These are phyloP conservation scores for Lentinula novae-zelandiae DNA, from an alignment of 1,284 basidiomycete species.

Conservation along the genomic window DNA sequence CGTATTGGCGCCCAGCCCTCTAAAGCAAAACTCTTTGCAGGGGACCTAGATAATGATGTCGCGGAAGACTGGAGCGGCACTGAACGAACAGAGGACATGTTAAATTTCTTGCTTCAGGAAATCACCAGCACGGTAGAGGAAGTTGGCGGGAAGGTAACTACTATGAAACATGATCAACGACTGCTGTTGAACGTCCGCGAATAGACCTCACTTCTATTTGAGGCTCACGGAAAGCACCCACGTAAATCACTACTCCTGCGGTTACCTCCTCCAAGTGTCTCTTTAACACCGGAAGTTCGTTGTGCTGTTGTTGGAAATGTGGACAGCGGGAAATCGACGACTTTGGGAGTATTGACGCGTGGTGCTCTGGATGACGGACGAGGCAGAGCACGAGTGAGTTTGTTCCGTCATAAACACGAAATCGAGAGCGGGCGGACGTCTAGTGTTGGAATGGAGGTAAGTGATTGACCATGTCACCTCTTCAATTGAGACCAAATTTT, in stretches of 20 bases:
- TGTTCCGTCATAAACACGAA: constrained; percentile 98
- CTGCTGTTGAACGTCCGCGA: not conserved
- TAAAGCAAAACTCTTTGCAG: constrained; percentile 47
- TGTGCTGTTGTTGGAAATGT: constrained; percentile 95
- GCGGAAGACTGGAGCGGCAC: constrained; percentile 52
- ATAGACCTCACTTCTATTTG: constrained; percentile 56
- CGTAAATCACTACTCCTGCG: constrained; percentile 60
- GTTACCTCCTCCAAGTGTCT: constrained; percentile 68
- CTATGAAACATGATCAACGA: not conserved
- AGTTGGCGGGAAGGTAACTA: constrained; percentile 66
- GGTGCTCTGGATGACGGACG: constrained; percentile 93
- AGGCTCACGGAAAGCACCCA: constrained; percentile 40
- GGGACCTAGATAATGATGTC: constrained; percentile 40
- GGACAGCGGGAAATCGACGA: constrained; percentile 93
- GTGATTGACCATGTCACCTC: constrained; percentile 9
- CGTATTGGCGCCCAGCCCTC: constrained; percentile 65
- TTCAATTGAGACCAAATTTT: not conserved
- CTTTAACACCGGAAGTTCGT: constrained; percentile 81
- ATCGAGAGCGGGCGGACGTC: constrained; percentile 94
- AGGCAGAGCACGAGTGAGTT: constrained; percentile 86
- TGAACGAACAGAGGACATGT: constrained; percentile 44
- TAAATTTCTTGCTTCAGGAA: constrained; percentile 42
- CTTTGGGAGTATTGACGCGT: constrained; percentile 82
- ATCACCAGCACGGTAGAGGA: constrained; percentile 57
- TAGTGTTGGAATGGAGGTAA: constrained; percentile 93